These are phyloP conservation scores for Apiotrichum sp. DNA, from an alignment of 1,284 basidiomycete genomes.

Conservation along the genomic window DNA sequence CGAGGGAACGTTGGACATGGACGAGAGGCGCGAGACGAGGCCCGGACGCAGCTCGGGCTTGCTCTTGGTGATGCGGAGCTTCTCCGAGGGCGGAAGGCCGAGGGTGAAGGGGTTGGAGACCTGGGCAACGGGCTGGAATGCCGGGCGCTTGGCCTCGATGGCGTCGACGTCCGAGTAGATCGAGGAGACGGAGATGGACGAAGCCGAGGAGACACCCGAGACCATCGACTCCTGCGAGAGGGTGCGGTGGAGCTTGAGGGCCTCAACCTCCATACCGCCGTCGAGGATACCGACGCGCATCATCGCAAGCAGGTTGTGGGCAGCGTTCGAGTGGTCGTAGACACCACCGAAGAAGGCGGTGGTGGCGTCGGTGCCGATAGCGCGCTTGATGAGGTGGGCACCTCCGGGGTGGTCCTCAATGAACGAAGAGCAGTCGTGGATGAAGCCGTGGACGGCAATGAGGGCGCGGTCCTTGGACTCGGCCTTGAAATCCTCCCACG, in stretches of 20 bases:
- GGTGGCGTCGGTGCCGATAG: constrained; percentile 75
- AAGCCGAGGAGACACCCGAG: constrained; percentile 33
- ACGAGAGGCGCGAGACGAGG: constrained; percentile 17
- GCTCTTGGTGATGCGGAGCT: constrained; percentile 35
- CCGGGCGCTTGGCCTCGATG: constrained; percentile 18
- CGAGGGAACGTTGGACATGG: constrained; percentile 6
- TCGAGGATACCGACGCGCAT: constrained; percentile 81
- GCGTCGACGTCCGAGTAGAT: constrained; percentile 22
- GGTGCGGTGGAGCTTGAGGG: constrained; percentile 32
- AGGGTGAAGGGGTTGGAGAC: constrained; percentile 34
- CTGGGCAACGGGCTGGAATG: constrained; percentile 39
- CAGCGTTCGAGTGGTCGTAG: constrained; percentile 88
- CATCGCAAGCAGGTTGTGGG: constrained; percentile 73
- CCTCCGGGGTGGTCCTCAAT: constrained; percentile 88
- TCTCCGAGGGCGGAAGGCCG: constrained; percentile 44
- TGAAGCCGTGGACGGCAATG: constrained; percentile 79
- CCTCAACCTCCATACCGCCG: constrained; percentile 66
- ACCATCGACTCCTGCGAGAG: constrained; percentile 12
- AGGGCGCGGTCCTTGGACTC: constrained; percentile 70
- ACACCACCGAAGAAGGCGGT: constrained; percentile 91
- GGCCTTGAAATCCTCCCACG: constrained; percentile 71
- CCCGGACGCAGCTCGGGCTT: constrained; percentile 42
- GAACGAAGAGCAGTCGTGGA: constrained; percentile 82
- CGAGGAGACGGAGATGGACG: constrained; percentile 31
- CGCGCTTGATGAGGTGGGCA: constrained; percentile 55